Conservation (phyloP, 192 early-diverging fungal species). For the Entophlyctis luteolus region DNA sequence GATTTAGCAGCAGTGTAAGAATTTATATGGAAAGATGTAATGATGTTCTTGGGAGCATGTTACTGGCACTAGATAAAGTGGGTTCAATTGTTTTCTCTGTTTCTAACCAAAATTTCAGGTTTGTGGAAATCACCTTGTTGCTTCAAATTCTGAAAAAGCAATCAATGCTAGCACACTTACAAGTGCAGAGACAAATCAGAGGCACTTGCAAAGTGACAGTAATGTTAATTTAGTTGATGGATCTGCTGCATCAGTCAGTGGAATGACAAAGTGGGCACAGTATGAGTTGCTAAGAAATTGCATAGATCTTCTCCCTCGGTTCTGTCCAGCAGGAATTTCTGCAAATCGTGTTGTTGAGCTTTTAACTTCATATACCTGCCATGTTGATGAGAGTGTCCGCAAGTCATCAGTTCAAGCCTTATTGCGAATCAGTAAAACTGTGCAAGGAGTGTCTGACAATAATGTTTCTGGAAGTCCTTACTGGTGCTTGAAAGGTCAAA, state of each 20-base stretch:
- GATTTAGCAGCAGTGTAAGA: slow-evolving; percentile 62
- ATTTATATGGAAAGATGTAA: slow-evolving; percentile 68
- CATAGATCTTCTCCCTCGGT: slow-evolving; percentile 68
- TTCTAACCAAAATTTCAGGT: background rate
- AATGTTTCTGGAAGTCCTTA: background rate
- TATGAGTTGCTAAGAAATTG: slow-evolving; percentile 61
- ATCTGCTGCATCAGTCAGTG: background rate
- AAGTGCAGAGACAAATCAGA: background rate
- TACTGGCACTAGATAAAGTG: slow-evolving; percentile 57
- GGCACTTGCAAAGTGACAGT: no score
- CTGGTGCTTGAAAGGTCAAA: slow-evolving; percentile 17
- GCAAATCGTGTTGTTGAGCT: slow-evolving; percentile 70
- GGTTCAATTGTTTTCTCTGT: slow-evolving; percentile 23
- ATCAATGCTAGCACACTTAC: background rate
- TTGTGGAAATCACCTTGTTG: slow-evolving; percentile 36
- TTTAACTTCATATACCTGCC: slow-evolving; percentile 73
- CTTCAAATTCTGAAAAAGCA: background rate
- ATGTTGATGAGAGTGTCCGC: slow-evolving; percentile 80
- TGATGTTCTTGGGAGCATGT: slow-evolving; percentile 57
- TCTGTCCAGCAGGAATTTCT: slow-evolving; percentile 61
- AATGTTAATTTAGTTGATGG: background rate
- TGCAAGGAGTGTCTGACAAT: slow-evolving; percentile 26
- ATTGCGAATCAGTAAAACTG: slow-evolving; percentile 58
- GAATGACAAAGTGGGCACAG: slow-evolving; percentile 15
- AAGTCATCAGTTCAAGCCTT: slow-evolving; percentile 61